Evolutionary conservation across 2,329 filamentous ascomycete species (phyloP).

Genomic region (Arthrobotrys sinensis): DNA sequence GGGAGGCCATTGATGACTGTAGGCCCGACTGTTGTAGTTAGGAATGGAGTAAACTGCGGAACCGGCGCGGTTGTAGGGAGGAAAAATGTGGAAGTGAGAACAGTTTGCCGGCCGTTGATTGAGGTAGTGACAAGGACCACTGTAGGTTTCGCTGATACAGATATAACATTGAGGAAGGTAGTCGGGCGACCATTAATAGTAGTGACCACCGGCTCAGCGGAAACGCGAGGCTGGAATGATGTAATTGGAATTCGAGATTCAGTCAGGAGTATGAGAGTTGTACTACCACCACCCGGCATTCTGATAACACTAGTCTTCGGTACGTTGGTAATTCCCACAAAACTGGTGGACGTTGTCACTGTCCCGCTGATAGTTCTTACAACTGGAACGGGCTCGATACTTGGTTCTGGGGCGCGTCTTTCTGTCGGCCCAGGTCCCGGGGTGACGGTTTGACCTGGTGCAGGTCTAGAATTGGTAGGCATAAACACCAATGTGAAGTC

Average conservation of each 20-base stretch:
- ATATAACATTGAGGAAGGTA: constrained; percentile 37
- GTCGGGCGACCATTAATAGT: constrained; percentile 42
- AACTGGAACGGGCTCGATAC: constrained; percentile 28
- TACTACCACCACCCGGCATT: constrained; percentile 20
- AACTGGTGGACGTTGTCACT: constrained; percentile 35
- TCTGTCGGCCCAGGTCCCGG: constrained; percentile 28
- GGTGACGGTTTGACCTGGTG: constrained; percentile 33
- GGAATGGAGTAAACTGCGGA: constrained; percentile 52
- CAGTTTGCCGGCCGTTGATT: constrained; percentile 39
- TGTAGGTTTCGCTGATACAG: constrained; percentile 24
- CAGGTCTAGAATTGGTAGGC: background rate
- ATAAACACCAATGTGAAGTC: constrained; percentile 32
- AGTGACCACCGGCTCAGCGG: constrained; percentile 42
- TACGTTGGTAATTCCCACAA: constrained; percentile 45
- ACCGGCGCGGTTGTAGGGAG: constrained; percentile 27
- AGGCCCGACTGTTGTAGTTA: constrained; percentile 47
- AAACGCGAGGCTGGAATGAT: constrained; percentile 34
- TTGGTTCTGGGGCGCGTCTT: constrained; percentile 8
- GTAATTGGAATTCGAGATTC: constrained; percentile 47
- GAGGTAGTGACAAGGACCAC: constrained; percentile 43
- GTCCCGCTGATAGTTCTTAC: constrained; percentile 33
- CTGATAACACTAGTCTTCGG: constrained; percentile 41
- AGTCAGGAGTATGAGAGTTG: constrained; percentile 25
- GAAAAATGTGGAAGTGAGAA: constrained; percentile 49
- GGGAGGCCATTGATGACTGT: constrained; percentile 57